Conservation (phyloP, 2,329 filamentous ascomycete species). For the Trichophyton verrucosum region DNA sequence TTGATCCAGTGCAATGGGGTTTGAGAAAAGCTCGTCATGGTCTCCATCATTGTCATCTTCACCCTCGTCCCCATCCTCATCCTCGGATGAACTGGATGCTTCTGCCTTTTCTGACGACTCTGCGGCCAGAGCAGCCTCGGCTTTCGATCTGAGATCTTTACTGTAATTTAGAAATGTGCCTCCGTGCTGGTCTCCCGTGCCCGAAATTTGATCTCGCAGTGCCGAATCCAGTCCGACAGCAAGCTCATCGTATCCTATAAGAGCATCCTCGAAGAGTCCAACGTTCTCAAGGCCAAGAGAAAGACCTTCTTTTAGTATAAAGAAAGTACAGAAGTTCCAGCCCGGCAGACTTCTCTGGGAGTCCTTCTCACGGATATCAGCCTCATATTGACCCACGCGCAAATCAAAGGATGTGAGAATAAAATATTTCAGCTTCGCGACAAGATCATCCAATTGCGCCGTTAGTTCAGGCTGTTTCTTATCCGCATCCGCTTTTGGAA, state of each 20-base stretch:
- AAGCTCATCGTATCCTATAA: constrained; percentile 90
- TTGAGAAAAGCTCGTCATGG: constrained; percentile 21
- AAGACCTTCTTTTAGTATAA: constrained; percentile 90
- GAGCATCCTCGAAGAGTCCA: constrained; percentile 84
- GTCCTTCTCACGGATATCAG: constrained; percentile 91
- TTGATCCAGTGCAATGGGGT: constrained; percentile 19
- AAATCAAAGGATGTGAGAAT: constrained; percentile 85
- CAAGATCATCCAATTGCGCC: constrained; percentile 69
- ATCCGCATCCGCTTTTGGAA: constrained; percentile 43
- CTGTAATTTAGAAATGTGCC: constrained; percentile 61
- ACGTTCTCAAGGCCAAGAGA: constrained; percentile 93
- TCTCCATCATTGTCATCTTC: constrained; percentile 22
- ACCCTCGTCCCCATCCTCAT: constrained; percentile 1
- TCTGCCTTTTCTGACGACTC: constrained; percentile 7
- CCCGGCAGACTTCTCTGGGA: constrained; percentile 74
- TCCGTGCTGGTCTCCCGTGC: constrained; percentile 52
- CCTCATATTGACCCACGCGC: constrained; percentile 86
- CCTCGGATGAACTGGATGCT: constrained; percentile 5
- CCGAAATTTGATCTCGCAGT: constrained; percentile 58
- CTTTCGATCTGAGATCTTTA: constrained; percentile 54
- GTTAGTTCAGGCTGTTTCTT: constrained; percentile 69
- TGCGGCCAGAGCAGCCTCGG: constrained; percentile 41
- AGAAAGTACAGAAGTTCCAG: constrained; percentile 99
- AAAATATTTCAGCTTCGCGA: constrained; percentile 72
- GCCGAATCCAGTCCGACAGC: constrained; percentile 74